phyloP scores from a whole-genome alignment of 2,329 filamentous ascomycete genomes.

The Fusarium devonianum region DNA sequence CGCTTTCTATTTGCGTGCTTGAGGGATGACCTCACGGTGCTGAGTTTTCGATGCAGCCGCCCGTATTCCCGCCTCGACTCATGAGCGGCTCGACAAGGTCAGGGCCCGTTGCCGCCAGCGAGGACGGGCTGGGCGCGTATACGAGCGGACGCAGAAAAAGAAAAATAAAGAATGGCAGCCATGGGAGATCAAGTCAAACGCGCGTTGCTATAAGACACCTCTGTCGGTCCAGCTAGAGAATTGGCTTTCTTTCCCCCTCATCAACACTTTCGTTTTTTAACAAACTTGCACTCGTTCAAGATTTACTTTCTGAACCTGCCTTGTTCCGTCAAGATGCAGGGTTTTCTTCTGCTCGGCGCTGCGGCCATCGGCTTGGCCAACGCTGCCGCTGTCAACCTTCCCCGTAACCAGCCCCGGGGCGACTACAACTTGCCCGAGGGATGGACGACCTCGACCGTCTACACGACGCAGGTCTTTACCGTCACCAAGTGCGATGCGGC shows the following conservation, averaged over 20 bases:
- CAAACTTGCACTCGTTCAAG: conserved; percentile 7
- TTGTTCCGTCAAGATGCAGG: conserved; percentile 25
- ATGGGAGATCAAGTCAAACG: background rate
- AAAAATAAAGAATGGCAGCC: conserved; percentile 11
- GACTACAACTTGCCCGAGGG: conserved; percentile 11
- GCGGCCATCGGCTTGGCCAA: conserved; percentile 31
- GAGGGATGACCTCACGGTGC: background rate
- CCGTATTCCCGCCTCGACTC: background rate
- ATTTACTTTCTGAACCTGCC: conserved; percentile 17
- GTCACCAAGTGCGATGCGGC: conserved; percentile 31
- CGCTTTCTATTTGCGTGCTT: background rate
- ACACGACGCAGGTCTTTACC: conserved; percentile 35
- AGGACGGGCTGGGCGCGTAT: no score
- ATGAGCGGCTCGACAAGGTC: background rate
- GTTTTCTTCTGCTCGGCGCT: conserved; percentile 30
- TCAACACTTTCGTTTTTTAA: conserved; percentile 27
- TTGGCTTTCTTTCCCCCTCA: conserved; percentile 12
- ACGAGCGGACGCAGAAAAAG: conserved; percentile 19
- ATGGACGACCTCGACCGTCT: conserved; percentile 23
- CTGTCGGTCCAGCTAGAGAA: background rate
- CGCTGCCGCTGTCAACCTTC: conserved; percentile 26
- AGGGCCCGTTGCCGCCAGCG: no score
- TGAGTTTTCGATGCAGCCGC: background rate
- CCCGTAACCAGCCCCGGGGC: conserved; percentile 17
- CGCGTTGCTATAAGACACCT: conserved; percentile 26